Percentiles rank a stretch among this genome's conserved stretches.
Conservation (phyloP, 2,329 filamentous ascomycete genomes). For the Xylariaceae sp. region DNA sequence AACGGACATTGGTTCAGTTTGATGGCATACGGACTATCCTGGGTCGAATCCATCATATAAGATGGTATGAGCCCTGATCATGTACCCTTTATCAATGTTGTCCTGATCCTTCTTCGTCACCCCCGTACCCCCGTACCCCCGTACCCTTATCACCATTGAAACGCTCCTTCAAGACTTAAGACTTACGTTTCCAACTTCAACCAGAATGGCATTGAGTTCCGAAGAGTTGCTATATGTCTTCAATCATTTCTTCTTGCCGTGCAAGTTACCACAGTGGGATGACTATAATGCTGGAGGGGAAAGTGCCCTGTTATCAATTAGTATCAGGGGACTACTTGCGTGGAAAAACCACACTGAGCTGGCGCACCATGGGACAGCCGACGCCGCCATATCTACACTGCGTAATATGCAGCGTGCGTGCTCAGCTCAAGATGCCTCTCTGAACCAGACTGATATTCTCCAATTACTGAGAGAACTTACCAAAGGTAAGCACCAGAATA, state of each 20-base stretch:
- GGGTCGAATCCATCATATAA: no score
- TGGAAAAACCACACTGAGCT: conserved; percentile 1
- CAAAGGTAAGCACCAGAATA: conserved; percentile 4
- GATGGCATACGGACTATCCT: no score
- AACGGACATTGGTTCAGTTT: no score
- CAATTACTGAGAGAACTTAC: conserved; percentile 3
- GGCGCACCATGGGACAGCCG: neutral
- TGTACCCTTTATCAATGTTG: no score
- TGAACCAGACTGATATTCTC: neutral
- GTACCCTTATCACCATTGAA: no score
- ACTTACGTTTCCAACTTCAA: no score
- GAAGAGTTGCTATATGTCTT: conserved; percentile 15
- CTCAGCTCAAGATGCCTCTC: conserved; percentile 1
- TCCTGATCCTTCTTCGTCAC: no score
- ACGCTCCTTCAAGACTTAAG: no score
- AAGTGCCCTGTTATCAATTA: conserved; percentile 1
- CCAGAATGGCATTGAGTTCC: neutral
- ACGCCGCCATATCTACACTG: conserved; percentile 7
- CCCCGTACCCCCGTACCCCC: no score
- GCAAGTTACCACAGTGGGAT: conserved; percentile 14
- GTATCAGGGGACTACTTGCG: conserved; percentile 1
- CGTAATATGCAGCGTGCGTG: conserved; percentile 6
- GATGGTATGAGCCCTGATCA: no score
- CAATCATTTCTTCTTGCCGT: conserved; percentile 22
- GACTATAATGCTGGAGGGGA: conserved; percentile 14